Conservation (phyloP, 108 stramenopile genomes). For the Seminavis robusta region DNA sequence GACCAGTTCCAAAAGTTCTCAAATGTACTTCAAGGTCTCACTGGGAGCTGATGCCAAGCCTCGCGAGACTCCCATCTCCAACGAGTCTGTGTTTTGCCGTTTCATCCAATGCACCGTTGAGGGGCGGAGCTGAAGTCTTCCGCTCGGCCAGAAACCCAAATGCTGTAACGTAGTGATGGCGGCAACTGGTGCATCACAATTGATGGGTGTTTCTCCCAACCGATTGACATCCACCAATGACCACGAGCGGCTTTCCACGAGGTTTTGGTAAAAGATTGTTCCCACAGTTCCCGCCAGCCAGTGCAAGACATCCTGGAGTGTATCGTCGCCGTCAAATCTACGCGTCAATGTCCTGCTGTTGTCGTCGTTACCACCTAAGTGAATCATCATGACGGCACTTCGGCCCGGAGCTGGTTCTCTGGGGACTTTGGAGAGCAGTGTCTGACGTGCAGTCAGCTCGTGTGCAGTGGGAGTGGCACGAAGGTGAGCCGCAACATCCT, state of each 20-base stretch:
- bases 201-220: conserved; percentile 36
- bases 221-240: conserved; percentile 67
- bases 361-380: conserved; percentile 30
- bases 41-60: too few relatives aligned
- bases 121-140: too few relatives aligned
- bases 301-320: conserved; percentile 64
- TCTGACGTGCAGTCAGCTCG: conserved; percentile 34
- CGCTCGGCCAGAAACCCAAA: conserved; percentile 80
- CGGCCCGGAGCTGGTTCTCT: conserved; percentile 63
- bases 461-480: conserved; percentile 8
- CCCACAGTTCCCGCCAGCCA: conserved; percentile 76
- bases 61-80: too few relatives aligned
- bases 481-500: conserved; percentile 28
- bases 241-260: conserved; percentile 65
- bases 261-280: conserved; percentile 48
- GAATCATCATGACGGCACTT: conserved; percentile 37
- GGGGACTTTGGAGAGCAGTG: conserved; percentile 51
- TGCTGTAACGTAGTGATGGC: conserved; percentile 61
- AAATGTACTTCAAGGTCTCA: too few relatives aligned
- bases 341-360: conserved; percentile 35
- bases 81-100: too few relatives aligned
- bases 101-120: too few relatives aligned
- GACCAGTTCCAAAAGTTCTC: too few relatives aligned
- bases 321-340: conserved; percentile 84
- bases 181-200: conserved; percentile 48